Evolutionary conservation across 495 filamentous ascomycete genomes (phyloP), one percentile per base, ranked within the genome.

Genomic region (Penicillium lividum): DNA sequence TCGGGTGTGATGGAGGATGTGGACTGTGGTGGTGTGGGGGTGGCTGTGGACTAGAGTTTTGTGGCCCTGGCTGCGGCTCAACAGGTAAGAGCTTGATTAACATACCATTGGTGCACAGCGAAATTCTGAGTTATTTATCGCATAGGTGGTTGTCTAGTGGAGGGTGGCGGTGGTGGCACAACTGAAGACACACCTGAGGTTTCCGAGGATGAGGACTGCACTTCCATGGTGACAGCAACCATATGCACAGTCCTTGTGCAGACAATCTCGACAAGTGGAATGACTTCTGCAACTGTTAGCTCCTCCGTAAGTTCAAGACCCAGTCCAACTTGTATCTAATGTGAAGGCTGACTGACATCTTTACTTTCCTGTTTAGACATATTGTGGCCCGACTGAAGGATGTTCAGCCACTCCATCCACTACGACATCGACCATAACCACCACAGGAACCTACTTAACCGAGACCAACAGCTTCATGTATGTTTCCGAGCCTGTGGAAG

Each of bases 371-470:
- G 42, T 22, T 44, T 44, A 44, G 42, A 44, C 42, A 16, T n/a
- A n/a, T 16, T 44, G 42, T 22, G 42, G 15, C 15, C 18, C 42
- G 15, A 44, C 15, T 22, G 42, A 44, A 44, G 42, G 42, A 16
- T 44, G 42, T 22, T 44, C 42, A 16, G 42, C 42, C 42, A 44
- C 42, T 44, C 42, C 42, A 22, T 16, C 42, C 15, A 44, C 42
- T 22, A 44, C 42, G 3, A 44, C 42, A 44, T 16, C 42, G 15
- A 44, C 42, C 42, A 22, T 44, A 16, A 44, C 15, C 18, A 44
- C 42, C 15, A 44, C 42, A 44, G 42, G 42, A 44, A 44, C 42
- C 42, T 44, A 44, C 42, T 44, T 22, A 22, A 44, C 42, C 42
- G 42, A 44, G 42, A 44, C 15, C 15, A 22, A 16, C 4, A 44